A percentile compares a stretch with the other conserved stretches of the same genome.
These are phyloP conservation scores for Alternaria ventricosa DNA, from an alignment of 2,329 filamentous ascomycete species.

Conservation along the genomic window DNA sequence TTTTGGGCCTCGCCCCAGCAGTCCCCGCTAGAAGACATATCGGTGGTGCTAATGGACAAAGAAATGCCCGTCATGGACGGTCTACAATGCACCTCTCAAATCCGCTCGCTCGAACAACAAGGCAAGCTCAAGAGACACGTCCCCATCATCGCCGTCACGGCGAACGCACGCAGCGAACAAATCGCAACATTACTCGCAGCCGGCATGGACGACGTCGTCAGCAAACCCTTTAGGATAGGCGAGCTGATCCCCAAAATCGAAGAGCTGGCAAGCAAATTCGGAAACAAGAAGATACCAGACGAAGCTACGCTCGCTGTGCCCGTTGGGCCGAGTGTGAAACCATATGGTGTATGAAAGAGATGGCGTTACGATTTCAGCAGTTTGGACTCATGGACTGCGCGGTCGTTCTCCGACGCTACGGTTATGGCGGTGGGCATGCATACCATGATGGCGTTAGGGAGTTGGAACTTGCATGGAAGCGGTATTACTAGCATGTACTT, in stretches of 20 bases:
- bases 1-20: conserved; percentile 48
- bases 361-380: not conserved
- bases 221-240: conserved; percentile 59
- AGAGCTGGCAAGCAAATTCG: conserved; percentile 47
- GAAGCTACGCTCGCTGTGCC: not conserved
- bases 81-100: conserved; percentile 45
- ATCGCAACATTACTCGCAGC: conserved; percentile 47
- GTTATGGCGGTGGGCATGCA: not conserved
- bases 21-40: conserved; percentile 22
- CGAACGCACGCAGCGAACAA: conserved; percentile 51
- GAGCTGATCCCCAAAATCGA: conserved; percentile 60
- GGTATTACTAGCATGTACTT: not conserved
- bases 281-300: not conserved
- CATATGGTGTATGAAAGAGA: conserved; percentile 1
- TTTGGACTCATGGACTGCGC: not conserved
- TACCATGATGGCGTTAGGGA: not conserved
- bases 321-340: not conserved
- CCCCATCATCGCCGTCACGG: conserved; percentile 52
- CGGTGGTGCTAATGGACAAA: conserved; percentile 49
- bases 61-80: conserved; percentile 55
- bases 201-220: conserved; percentile 58
- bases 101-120: conserved; percentile 46
- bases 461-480: not conserved
- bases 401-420: not conserved
- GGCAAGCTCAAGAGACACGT: conserved; percentile 45